A percentile compares a stretch with the other conserved stretches of the same genome.
Conservation (phyloP, 257 asterid genomes). For the Solanum commersonii region DNA sequence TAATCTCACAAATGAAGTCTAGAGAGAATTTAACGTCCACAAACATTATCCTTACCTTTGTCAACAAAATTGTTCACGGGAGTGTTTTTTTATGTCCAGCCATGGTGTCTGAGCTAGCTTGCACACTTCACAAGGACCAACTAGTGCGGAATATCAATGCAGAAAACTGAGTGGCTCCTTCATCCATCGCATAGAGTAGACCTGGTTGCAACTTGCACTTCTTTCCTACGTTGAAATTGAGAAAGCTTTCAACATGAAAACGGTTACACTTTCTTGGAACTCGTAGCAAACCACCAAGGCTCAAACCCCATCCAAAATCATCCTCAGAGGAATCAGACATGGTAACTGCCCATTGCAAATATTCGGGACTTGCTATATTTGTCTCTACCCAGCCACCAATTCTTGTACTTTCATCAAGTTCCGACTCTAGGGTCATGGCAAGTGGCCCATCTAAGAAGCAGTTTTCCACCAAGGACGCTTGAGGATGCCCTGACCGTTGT, state of each 20-base stretch:
- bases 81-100: not conserved
- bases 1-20: not conserved
- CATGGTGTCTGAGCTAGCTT: not conserved
- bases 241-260: conserved; percentile 60
- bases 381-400: conserved; percentile 80
- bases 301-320: conserved; percentile 74
- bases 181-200: conserved; percentile 39
- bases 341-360: conserved; percentile 53
- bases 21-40: not conserved
- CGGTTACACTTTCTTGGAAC: conserved; percentile 39
- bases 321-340: conserved; percentile 65
- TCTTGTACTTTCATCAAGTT: conserved; percentile 43
- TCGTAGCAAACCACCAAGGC: conserved; percentile 49
- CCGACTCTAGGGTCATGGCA: conserved; percentile 53
- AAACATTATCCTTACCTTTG: not conserved
- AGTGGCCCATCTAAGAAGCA: conserved; percentile 34
- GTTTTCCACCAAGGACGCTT: conserved; percentile 29
- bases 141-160: conserved; percentile 51
- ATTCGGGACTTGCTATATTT: conserved; percentile 31
- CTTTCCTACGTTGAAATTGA: conserved; percentile 47
- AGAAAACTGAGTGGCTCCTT: conserved; percentile 40
- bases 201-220: conserved; percentile 64
- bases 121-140: conserved; percentile 2
- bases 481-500: conserved; percentile 21
- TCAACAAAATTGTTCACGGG: not conserved